These are phyloP conservation scores for Suhomyces bokatorum DNA, from an alignment of 1,139 yeast species.

Conservation along the genomic window DNA sequence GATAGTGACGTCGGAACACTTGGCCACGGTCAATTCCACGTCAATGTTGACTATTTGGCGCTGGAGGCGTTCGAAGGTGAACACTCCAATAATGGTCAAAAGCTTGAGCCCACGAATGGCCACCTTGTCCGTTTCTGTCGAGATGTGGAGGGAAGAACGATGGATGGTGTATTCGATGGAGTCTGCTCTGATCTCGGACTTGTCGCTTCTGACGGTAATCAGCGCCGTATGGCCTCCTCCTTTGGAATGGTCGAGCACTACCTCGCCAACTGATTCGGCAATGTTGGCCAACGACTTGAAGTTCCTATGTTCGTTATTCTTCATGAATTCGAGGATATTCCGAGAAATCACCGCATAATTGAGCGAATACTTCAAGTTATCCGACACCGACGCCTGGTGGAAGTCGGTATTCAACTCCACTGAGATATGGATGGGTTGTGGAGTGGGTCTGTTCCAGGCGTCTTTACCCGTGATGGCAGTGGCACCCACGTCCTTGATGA, in stretches of 20 bases:
- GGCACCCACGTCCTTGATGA: slow-evolving; percentile 57
- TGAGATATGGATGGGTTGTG: slow-evolving; percentile 68
- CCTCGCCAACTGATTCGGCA: slow-evolving; percentile 53
- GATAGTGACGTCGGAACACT: slow-evolving; percentile 34
- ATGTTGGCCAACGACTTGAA: slow-evolving; percentile 56
- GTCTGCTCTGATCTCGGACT: slow-evolving; percentile 59
- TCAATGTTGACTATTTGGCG: slow-evolving; percentile 74
- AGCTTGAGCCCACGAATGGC: slow-evolving; percentile 55
- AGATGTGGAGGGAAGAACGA: slow-evolving; percentile 24
- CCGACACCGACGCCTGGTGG: slow-evolving; percentile 67
- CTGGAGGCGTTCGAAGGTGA: slow-evolving; percentile 81
- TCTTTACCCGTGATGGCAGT: slow-evolving; percentile 72
- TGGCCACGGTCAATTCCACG: slow-evolving; percentile 33
- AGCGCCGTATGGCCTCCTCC: slow-evolving; percentile 55
- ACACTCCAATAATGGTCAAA: slow-evolving; percentile 84
- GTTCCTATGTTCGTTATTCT: slow-evolving; percentile 42
- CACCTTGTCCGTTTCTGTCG: slow-evolving; percentile 25
- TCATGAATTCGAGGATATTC: slow-evolving; percentile 55
- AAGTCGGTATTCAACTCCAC: slow-evolving; percentile 68
- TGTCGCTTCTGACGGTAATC: slow-evolving; percentile 47
- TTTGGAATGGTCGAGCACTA: slow-evolving; percentile 48
- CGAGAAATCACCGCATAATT: slow-evolving; percentile 85
- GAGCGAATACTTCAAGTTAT: slow-evolving; percentile 76
- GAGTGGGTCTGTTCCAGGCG: slow-evolving; percentile 70
- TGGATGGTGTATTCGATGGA: slow-evolving; percentile 40